These are phyloP conservation scores for Scedosporium aurantiacum DNA, from an alignment of 2,329 filamentous ascomycete genomes.

Conservation along the genomic window DNA sequence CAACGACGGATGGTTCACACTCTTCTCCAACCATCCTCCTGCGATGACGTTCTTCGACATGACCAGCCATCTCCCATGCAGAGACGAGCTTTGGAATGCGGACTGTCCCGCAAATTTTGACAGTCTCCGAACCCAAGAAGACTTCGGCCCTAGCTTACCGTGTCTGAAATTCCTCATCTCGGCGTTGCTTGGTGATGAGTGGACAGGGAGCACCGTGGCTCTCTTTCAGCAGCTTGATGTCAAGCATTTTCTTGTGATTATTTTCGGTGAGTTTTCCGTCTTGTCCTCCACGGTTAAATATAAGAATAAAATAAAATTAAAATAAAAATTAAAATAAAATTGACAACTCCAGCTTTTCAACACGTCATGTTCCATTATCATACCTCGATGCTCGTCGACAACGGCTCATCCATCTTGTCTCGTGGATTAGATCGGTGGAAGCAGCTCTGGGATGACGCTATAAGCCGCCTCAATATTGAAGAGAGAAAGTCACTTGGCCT, in stretches of 20 bases:
- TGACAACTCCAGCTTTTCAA: not conserved
- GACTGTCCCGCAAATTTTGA: not conserved
- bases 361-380: not conserved
- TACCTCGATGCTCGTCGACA: not conserved
- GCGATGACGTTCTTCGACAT: conserved; percentile 4
- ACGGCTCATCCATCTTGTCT: not conserved
- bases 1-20: conserved; percentile 1
- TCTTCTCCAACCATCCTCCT: not conserved
- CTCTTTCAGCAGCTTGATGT: not conserved
- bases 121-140: not conserved
- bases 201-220: not conserved
- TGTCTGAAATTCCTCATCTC: not conserved
- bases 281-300: not conserved
- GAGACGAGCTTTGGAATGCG: not conserved
- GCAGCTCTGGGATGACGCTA: not conserved
- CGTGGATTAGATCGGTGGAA: not conserved
- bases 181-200: not conserved
- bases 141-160: not conserved
- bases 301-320: not conserved
- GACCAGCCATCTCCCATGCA: not conserved
- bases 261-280: not conserved
- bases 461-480: not conserved
- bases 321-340: not conserved
- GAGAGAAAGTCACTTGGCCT: not conserved
- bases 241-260: not conserved